phyloP scores from a whole-genome alignment of 73 alveolate genomes.

The Paramecium pentaurelia region DNA sequence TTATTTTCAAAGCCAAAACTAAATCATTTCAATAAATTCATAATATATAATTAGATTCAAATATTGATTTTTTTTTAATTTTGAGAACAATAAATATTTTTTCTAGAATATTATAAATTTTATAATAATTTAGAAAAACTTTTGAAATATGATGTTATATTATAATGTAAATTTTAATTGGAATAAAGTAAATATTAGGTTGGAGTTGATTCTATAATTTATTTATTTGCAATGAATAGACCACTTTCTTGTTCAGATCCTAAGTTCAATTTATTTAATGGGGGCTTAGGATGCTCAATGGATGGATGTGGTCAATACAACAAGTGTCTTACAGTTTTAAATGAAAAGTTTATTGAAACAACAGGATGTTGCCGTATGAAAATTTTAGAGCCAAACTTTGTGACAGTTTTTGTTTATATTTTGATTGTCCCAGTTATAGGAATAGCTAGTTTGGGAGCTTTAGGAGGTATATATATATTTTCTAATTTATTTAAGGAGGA shows the following conservation, averaged over 20 bases:
- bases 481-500: not conserved
- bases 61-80: no score
- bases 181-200: not conserved
- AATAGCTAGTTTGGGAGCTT: conserved; percentile 20
- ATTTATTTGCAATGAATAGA: not conserved
- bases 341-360: not conserved
- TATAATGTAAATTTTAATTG: not conserved
- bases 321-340: not conserved
- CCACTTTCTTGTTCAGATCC: not conserved
- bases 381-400: not conserved
- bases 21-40: no score
- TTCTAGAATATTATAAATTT: not conserved
- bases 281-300: not conserved
- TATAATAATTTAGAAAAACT: not conserved
- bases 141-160: not conserved
- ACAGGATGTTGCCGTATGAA: conserved; percentile 17
- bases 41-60: no score
- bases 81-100: not conserved
- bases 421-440: conserved; percentile 28
- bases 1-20: no score
- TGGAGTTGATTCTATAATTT: not conserved
- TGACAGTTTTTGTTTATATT: not conserved
- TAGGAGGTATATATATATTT: conserved; percentile 13
- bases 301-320: not conserved
- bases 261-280: not conserved